Conservation (phyloP, 495 filamentous ascomycete genomes). For the Tuber brumale region DNA sequence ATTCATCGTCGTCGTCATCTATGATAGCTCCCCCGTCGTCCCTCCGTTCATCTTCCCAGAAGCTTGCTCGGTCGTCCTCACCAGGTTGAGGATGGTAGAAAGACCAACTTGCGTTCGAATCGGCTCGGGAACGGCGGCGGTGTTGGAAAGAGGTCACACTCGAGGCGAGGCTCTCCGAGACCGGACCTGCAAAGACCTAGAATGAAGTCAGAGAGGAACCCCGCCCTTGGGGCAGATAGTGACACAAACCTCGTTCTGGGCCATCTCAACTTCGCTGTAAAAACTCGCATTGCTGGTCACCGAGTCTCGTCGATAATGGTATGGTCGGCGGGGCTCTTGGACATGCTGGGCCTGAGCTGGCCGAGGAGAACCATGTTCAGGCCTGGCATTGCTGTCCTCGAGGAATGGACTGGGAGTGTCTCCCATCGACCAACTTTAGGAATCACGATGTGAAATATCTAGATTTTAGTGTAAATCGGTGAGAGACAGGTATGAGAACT, state of each 20-base stretch:
- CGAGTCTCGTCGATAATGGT: constrained; percentile 56
- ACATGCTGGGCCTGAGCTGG: neutral
- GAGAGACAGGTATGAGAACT: neutral
- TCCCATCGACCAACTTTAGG: neutral
- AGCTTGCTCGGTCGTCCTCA: constrained; percentile 51
- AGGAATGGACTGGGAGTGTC: neutral
- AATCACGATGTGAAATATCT: neutral
- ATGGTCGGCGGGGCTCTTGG: neutral
- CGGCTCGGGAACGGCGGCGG: constrained; percentile 61
- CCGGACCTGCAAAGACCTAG: constrained; percentile 84
- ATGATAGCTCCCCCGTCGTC: constrained; percentile 50
- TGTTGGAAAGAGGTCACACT: constrained; percentile 83
- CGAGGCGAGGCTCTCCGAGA: constrained; percentile 89
- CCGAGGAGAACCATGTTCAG: neutral
- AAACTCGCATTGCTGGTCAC: constrained; percentile 78
- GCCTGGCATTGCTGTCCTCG: neutral
- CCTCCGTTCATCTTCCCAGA: constrained; percentile 42
- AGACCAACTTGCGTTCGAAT: constrained; percentile 81
- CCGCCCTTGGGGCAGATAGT: neutral
- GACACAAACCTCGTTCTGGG: constrained; percentile 72
- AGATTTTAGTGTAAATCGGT: neutral
- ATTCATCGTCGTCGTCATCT: constrained; percentile 52
- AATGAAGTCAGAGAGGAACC: constrained; percentile 13
- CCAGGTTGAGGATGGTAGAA: constrained; percentile 61
- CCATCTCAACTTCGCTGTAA: constrained; percentile 97